Conservation (phyloP, 352 stramenopile genomes). For the Phytopythium litorale region DNA sequence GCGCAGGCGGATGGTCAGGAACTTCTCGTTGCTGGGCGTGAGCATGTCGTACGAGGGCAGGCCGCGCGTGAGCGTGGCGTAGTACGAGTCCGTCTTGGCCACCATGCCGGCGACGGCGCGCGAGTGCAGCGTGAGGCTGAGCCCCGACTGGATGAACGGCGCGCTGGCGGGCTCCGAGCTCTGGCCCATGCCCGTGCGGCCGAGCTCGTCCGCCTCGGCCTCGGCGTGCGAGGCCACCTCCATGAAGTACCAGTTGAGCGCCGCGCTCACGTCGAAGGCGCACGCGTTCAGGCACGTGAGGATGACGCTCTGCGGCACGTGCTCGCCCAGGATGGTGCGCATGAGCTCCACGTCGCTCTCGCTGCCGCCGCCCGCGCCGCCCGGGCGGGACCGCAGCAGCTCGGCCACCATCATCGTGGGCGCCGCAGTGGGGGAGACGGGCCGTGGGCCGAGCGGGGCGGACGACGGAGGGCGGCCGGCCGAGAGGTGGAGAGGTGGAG, state of each 20-base stretch:
- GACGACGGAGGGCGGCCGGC: neutral
- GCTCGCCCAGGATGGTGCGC: conserved; percentile 84
- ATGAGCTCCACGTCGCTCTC: conserved; percentile 83
- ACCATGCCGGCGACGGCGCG: conserved; percentile 69
- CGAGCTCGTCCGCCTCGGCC: conserved; percentile 8
- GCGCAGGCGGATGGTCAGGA: conserved; percentile 70
- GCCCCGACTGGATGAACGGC: conserved; percentile 62
- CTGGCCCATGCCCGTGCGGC: neutral
- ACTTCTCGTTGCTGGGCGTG: conserved; percentile 82
- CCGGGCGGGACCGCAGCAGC: conserved; percentile 3
- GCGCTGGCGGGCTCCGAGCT: conserved; percentile 12
- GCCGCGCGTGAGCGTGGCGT: conserved; percentile 75
- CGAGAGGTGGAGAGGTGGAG: neutral
- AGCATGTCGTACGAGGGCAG: conserved; percentile 76
- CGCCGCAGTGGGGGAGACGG: neutral
- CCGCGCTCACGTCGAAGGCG: conserved; percentile 78
- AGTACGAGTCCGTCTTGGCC: conserved; percentile 84
- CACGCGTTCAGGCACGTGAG: conserved; percentile 81
- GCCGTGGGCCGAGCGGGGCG: neutral
- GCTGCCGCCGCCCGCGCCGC: conserved; percentile 17
- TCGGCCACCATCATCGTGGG: conserved; percentile 6
- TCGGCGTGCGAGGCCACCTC: conserved; percentile 46
- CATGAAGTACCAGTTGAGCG: conserved; percentile 88
- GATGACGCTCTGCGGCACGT: conserved; percentile 83
- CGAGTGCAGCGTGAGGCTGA: conserved; percentile 75